phyloP scores from a whole-genome alignment of 2,329 filamentous ascomycete species.

The Colletotrichum agaves region DNA sequence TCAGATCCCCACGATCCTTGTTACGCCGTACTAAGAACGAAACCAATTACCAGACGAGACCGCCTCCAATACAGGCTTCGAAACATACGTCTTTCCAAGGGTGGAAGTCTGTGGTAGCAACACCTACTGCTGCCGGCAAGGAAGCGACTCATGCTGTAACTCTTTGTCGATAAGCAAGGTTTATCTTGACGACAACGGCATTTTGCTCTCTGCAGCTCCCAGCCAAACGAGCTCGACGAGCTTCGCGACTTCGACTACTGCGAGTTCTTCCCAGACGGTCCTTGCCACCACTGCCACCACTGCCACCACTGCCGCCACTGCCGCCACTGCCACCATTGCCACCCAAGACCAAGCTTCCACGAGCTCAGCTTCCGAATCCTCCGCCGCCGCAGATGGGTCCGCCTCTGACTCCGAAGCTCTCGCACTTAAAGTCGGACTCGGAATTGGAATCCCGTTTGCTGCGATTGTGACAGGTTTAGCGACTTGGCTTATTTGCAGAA shows the following conservation, averaged over 20 bases:
- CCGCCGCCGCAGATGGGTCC: not conserved
- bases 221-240: not conserved
- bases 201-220: not conserved
- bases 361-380: not conserved
- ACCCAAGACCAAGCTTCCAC: not conserved
- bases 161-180: not conserved
- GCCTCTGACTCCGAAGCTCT: not conserved
- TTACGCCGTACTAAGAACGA: too few relatives aligned
- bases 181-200: not conserved
- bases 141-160: not conserved
- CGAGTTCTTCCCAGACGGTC: not conserved
- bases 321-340: not conserved
- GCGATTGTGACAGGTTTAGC: not conserved
- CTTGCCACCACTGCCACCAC: not conserved
- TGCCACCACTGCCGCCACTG: too few relatives aligned
- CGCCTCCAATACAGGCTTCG: not conserved
- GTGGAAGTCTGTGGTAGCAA: not conserved
- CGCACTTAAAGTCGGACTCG: constrained; percentile 9
- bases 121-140: not conserved
- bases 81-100: not conserved
- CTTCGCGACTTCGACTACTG: not conserved
- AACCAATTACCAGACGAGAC: not conserved
- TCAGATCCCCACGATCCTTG: too few relatives aligned
- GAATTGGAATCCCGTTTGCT: not conserved
- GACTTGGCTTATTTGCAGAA: not conserved